A percentile compares a stretch with the other conserved stretches of the same genome.
These are phyloP conservation scores for Clavispora asparagi DNA, from an alignment of 805 yeast genomes.

Conservation along the genomic window DNA sequence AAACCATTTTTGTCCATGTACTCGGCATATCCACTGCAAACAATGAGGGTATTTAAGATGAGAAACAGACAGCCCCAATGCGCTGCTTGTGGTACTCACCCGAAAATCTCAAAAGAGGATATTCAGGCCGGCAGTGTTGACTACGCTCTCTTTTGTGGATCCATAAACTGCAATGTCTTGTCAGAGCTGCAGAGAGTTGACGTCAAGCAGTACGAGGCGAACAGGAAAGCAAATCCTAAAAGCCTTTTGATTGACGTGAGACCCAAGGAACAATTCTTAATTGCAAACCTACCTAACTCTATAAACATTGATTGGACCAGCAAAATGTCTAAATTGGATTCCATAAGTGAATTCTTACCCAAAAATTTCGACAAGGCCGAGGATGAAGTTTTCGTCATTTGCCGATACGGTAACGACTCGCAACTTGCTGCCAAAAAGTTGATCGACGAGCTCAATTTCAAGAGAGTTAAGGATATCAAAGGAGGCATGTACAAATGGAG, in stretches of 20 bases:
- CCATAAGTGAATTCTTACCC: constrained; percentile 17
- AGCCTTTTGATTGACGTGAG: constrained; percentile 69
- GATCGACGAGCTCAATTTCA: constrained; percentile 43
- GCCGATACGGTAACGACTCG: constrained; percentile 91
- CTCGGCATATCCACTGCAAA: constrained; percentile 62
- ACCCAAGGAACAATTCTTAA: constrained; percentile 67
- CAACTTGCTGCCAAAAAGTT: constrained; percentile 63
- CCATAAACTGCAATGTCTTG: constrained; percentile 42
- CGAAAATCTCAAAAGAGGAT: constrained; percentile 42
- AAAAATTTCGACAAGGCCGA: constrained; percentile 14
- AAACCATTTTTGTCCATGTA: constrained; percentile 66
- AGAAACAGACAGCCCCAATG: constrained; percentile 61
- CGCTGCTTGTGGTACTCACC: constrained; percentile 54
- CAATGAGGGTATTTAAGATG: constrained; percentile 73
- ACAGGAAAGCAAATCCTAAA: constrained; percentile 11
- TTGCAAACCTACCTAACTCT: constrained; percentile 56
- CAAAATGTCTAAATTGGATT: constrained; percentile 23
- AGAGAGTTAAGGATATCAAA: constrained; percentile 54
- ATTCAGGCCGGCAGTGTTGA: constrained; percentile 48
- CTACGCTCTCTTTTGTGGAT: constrained; percentile 76
- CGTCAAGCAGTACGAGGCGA: constrained; percentile 29
- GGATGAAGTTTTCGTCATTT: constrained; percentile 52
- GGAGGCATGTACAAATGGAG: constrained; percentile 82
- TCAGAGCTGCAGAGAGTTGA: constrained; percentile 42
- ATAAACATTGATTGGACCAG: constrained; percentile 59